Evolutionary conservation across 345 rosid species (phyloP).

Genomic region (Eucalyptus paniculata): DNA sequence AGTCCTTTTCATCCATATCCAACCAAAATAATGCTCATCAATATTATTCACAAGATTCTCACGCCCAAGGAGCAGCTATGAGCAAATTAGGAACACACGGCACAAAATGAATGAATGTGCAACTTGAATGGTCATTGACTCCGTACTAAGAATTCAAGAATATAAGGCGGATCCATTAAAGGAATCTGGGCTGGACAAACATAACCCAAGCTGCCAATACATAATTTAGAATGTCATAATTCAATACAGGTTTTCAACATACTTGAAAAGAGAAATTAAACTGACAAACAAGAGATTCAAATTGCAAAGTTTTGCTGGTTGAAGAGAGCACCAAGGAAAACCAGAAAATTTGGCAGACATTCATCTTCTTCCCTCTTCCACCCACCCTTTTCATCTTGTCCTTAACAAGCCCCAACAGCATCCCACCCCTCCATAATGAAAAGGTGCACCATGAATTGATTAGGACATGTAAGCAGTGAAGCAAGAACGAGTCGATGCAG

Average conservation of each 20-base stretch:
- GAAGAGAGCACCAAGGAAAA: background rate
- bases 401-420: background rate
- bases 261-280: background rate
- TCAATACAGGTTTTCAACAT: background rate
- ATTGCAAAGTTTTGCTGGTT: background rate
- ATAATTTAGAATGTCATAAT: background rate
- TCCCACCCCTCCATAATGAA: background rate
- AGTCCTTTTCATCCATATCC: background rate
- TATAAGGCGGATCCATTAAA: background rate
- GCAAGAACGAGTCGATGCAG: constrained; percentile 34
- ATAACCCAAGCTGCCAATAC: background rate
- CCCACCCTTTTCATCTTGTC: background rate
- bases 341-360: background rate
- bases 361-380: background rate
- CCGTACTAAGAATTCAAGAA: background rate
- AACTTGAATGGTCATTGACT: background rate
- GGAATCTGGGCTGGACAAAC: background rate
- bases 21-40: background rate
- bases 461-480: background rate
- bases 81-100: background rate
- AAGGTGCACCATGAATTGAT: background rate
- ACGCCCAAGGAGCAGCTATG: background rate
- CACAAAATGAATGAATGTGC: background rate
- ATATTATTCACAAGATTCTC: background rate
- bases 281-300: background rate